Percentiles rank a stretch among this genome's conserved stretches.
These are phyloP conservation scores for Aspergillus affinis DNA, from an alignment of 495 filamentous ascomycete genomes.

Conservation along the genomic window DNA sequence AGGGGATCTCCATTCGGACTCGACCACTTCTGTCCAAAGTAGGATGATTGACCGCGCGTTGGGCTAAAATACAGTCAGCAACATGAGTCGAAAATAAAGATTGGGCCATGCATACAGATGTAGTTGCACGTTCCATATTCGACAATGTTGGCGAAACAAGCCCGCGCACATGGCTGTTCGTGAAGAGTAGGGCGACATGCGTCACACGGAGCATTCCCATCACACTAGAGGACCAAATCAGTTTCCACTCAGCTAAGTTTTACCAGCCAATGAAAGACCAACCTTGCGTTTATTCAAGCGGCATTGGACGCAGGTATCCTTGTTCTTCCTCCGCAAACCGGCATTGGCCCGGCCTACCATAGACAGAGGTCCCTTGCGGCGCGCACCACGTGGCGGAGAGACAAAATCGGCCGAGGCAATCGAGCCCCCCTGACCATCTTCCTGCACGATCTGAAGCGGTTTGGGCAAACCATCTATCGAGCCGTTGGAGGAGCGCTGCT, in stretches of 20 bases:
- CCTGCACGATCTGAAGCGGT: constrained; percentile 48
- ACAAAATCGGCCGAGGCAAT: constrained; percentile 52
- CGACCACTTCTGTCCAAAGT: constrained; percentile 36
- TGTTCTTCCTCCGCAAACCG: constrained; percentile 48
- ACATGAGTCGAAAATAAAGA: not conserved
- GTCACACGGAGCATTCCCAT: constrained; percentile 49
- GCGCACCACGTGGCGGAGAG: constrained; percentile 45
- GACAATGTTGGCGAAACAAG: constrained; percentile 51
- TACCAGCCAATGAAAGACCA: constrained; percentile 6
- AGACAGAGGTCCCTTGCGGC: constrained; percentile 46
- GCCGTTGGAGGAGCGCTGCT: constrained; percentile 33
- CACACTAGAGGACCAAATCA: constrained; percentile 32
- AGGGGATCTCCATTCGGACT: constrained; percentile 43
- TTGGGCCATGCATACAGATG: constrained; percentile 36
- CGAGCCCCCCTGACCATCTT: constrained; percentile 48
- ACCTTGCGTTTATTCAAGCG: constrained; percentile 52
- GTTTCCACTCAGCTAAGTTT: not conserved
- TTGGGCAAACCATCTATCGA: constrained; percentile 34
- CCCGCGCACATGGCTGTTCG: constrained; percentile 49
- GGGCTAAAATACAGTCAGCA: constrained; percentile 36
- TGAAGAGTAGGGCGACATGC: constrained; percentile 48
- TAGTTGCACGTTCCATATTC: constrained; percentile 53
- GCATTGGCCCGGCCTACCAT: constrained; percentile 48
- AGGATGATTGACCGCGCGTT: constrained; percentile 49
- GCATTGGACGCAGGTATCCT: constrained; percentile 51